Conservation (phyloP, 2,329 filamentous ascomycete species). For the Aspergillus tanneri region DNA sequence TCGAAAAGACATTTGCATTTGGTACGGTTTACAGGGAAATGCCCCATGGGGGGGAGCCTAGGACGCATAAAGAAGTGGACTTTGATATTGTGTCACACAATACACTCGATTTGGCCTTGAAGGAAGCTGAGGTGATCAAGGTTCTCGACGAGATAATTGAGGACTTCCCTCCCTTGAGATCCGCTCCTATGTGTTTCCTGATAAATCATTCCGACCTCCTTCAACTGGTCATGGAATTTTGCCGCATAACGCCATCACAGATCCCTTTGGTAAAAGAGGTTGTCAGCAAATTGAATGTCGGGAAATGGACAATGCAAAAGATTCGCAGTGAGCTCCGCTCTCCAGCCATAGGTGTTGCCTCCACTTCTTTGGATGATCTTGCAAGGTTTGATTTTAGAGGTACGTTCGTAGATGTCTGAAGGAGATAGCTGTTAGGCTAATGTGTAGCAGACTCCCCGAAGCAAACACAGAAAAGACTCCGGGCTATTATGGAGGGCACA, state of each 20-base stretch:
- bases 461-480: conserved; percentile 66
- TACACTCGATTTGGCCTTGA: conserved; percentile 76
- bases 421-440: conserved; percentile 54
- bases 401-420: conserved; percentile 47
- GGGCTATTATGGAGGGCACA: conserved; percentile 55
- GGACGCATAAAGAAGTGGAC: conserved; percentile 82
- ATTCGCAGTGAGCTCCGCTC: conserved; percentile 78
- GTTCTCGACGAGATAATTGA: conserved; percentile 88
- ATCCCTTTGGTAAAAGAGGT: conserved; percentile 75
- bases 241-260: conserved; percentile 69
- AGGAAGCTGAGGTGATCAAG: conserved; percentile 91
- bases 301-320: conserved; percentile 76
- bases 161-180: conserved; percentile 71
- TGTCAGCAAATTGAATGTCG: conserved; percentile 82
- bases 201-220: conserved; percentile 85
- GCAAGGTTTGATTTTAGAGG: conserved; percentile 87
- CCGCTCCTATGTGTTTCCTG: conserved; percentile 79
- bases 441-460: conserved; percentile 65
- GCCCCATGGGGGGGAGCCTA: conserved; percentile 75
- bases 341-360: conserved; percentile 76
- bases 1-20: conserved; percentile 81
- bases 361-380: conserved; percentile 87
- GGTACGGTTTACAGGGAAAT: conserved; percentile 82
- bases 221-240: conserved; percentile 85
- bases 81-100: conserved; percentile 92